Base-by-base conservation (phyloP, 2,329 filamentous ascomycete genomes). In the Westerdykella sp. region DNA sequence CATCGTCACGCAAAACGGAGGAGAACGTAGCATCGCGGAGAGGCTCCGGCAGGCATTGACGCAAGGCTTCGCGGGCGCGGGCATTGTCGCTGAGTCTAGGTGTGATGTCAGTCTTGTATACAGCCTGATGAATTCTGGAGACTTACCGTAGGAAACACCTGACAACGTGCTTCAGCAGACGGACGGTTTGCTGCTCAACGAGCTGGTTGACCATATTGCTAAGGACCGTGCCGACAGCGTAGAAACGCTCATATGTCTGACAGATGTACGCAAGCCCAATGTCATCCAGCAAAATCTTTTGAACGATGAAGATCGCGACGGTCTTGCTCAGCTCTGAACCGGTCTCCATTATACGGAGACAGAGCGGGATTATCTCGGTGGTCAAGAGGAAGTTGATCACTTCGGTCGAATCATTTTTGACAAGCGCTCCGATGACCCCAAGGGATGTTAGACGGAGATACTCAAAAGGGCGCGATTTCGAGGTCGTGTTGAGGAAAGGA, bases 121-220 rank as follows among this genome's bases (percentile, higher is more conserved):
- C 10, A 14, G 18, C 3, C 34, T 9, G 13, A 11, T 22, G 22
- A 37, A 12, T 15, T 15, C 13, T n/a, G 37, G 10, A 3, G 14
- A 71, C 81, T 56, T 74, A 94, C 88, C 93, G 81, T 62, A 98
- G 78, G 68, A 98, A 98, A 71, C 93, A 98, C 55, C 93, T 79
- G 28, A 98, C 93, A 44, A 98, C 93, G 65, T 98, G 93, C 78
- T 98, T 98, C 18, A 98, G 80, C 37, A 98, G 76, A 41, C 93
- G 80, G 23, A 95, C 93, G 1, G 93, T 98, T 71, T 98, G 93
- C 63, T 95, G 91, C 69, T 98, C 93, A 32, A 97, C 93, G 31
- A 98, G 79, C 71, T 97, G 91, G 41, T 85, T 89, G 44, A 98
- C 93, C 93, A 98, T 98, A 65, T 97, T 98, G 73, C 88, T 95